phyloP scores from a whole-genome alignment of 495 filamentous ascomycete genomes.

The Podospora appendiculata region DNA sequence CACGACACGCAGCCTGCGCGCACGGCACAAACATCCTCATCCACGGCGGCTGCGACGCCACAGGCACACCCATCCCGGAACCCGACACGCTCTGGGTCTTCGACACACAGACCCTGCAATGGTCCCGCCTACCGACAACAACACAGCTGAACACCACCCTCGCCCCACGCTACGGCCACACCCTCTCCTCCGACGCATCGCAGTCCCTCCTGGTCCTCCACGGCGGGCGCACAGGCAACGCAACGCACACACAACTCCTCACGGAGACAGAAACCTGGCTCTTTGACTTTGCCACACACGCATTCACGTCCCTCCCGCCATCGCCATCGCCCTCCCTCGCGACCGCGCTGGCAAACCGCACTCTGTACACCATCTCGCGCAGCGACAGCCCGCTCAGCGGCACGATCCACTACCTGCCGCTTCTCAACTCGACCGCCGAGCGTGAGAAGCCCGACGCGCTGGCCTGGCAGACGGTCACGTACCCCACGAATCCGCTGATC shows the following conservation, averaged over 20 bases:
- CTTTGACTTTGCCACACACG: conserved; percentile 30
- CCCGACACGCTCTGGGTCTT: conserved; percentile 41
- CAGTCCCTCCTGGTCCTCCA: conserved; percentile 34
- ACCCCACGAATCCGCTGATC: conserved; percentile 38
- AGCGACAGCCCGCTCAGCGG: conserved; percentile 25
- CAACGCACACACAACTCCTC: neutral
- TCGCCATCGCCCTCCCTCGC: conserved; percentile 7
- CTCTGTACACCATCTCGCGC: conserved; percentile 36
- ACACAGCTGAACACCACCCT: conserved; percentile 15
- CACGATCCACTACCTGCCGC: conserved; percentile 33
- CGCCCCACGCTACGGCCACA: conserved; percentile 15
- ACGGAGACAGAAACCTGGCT: conserved; percentile 35
- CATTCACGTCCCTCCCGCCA: conserved; percentile 33
- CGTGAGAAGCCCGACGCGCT: conserved; percentile 18
- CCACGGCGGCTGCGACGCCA: conserved; percentile 35
- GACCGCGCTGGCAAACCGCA: conserved; percentile 31
- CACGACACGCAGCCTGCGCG: conserved; percentile 35
- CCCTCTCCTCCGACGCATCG: conserved; percentile 13
- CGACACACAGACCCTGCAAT: conserved; percentile 30
- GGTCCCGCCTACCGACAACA: conserved; percentile 15
- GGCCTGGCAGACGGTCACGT: conserved; percentile 35
- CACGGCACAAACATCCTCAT: conserved; percentile 30
- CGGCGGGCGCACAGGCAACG: conserved; percentile 21
- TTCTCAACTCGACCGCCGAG: conserved; percentile 23
- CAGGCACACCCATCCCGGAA: conserved; percentile 31